phyloP scores from a whole-genome alignment of 768 basidiomycete species.

The Tricholoma bakamatsutake region DNA sequence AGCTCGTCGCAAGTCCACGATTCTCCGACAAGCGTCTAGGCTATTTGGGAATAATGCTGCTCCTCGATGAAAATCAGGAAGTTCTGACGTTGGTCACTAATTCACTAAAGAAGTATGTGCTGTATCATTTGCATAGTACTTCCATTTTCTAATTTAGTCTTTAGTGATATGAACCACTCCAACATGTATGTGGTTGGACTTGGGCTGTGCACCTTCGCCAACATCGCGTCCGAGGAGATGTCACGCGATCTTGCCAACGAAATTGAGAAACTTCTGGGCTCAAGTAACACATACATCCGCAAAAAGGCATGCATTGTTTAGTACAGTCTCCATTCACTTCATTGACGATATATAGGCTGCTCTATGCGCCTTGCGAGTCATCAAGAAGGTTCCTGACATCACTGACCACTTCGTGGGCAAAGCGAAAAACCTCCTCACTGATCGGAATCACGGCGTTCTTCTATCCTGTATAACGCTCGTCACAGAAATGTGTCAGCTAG shows the following conservation, averaged over 20 bases:
- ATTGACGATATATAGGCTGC: slow-evolving; percentile 59
- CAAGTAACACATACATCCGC: slow-evolving; percentile 97
- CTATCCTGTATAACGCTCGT: slow-evolving; percentile 92
- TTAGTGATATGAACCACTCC: slow-evolving; percentile 97
- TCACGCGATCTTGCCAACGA: slow-evolving; percentile 96
- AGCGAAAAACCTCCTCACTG: slow-evolving; percentile 86
- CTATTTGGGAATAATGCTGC: slow-evolving; percentile 95
- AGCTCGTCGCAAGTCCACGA: slow-evolving; percentile 89
- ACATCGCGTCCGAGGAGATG: slow-evolving; percentile 99
- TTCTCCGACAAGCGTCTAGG: slow-evolving; percentile 96
- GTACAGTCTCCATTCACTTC: background rate
- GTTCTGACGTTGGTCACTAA: slow-evolving; percentile 97
- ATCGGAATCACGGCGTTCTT: slow-evolving; percentile 95
- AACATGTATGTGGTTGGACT: slow-evolving; percentile 99
- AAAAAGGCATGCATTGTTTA: slow-evolving; percentile 77
- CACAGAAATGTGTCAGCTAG: slow-evolving; percentile 88
- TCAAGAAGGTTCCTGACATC: slow-evolving; percentile 95
- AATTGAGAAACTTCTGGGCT: slow-evolving; percentile 94
- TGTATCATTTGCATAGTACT: background rate
- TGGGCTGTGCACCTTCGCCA: slow-evolving; percentile 96
- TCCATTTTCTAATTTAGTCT: background rate
- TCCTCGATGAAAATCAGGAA: slow-evolving; percentile 97
- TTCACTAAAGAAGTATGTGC: slow-evolving; percentile 88
- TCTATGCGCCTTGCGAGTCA: slow-evolving; percentile 87
- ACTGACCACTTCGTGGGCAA: slow-evolving; percentile 87